Evolutionary conservation across 441 rosid genomes (phyloP).

Genomic region (Arabidopsis lyrata): DNA sequence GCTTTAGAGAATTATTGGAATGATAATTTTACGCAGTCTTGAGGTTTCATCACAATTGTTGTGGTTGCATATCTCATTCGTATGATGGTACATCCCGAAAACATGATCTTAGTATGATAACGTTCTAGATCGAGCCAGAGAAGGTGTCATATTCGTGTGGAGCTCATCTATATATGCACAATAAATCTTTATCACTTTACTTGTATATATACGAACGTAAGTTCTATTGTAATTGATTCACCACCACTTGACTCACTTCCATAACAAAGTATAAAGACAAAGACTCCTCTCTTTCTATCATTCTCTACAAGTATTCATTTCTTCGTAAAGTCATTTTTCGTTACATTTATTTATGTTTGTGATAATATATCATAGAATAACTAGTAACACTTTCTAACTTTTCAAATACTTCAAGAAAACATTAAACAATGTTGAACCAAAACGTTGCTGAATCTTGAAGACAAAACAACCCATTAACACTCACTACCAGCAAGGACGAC

Average conservation of each 20-base stretch:
- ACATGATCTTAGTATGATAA: too few relatives aligned
- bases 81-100: too few relatives aligned
- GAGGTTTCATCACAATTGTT: too few relatives aligned
- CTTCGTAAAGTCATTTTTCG: background rate
- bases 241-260: background rate
- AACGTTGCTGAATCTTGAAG: slow-evolving; percentile 41
- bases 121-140: too few relatives aligned
- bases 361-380: too few relatives aligned
- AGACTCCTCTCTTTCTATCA: background rate
- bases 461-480: slow-evolving; percentile 5
- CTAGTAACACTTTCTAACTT: background rate
- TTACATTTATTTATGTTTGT: background rate
- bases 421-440: background rate
- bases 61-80: too few relatives aligned
- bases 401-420: background rate
- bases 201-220: background rate
- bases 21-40: too few relatives aligned
- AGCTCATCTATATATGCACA: background rate
- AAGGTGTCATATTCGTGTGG: background rate
- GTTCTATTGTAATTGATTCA: background rate
- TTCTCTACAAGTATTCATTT: background rate
- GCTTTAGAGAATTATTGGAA: too few relatives aligned
- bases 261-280: too few relatives aligned
- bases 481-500: slow-evolving; percentile 32
- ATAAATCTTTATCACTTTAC: background rate